Evolutionary conservation across 352 stramenopile species (phyloP), one percentile per base, ranked within the genome.

Genomic region (Phytophthora brassicae): DNA sequence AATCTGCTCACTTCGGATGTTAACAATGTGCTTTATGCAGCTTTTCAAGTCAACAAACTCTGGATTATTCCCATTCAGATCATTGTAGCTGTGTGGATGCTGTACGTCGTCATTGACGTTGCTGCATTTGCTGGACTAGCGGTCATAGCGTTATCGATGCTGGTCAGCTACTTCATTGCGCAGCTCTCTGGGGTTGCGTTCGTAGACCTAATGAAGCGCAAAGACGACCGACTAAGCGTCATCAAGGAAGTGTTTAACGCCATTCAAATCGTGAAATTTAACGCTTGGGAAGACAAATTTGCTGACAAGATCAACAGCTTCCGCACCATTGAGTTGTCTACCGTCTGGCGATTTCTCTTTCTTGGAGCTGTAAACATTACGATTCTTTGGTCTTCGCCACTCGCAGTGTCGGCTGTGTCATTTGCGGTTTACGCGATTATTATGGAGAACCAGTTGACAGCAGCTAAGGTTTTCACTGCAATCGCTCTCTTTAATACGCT

Each of bases 201-300:
- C 60, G 80, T 87, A 17, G 60, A 70, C 11, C 61, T 98, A 3
- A 96, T 98, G 78, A 69, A 68, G 38, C 56, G 75, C 35, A 96
- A 94, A 28, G 96, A 99, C 64, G 60, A 72, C 17, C 84, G 96
- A 11, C 82, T 98, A 39, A 92, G 97, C 58, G 31, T 90, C 0
- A 92, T 96, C 41, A 97, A 92, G 57, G 95, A 99, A 66, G 81
- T 96, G 0, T 79, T 98, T 22, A 74, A 75, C 19, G 84, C 90
- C 14, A 98, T 98, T 56, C 93, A 98, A 69, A 86, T 98, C 42
- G 90, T 99, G 61, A 99, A 99, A 65, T 66, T 99, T 0, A 97
- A 98, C 56, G 86, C 81, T 1, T 98, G 89, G 89, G 93, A 98
- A 55, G 36, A 52, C 28, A 84, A 89, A 14, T 97, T 97, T 68